phyloP scores from a whole-genome alignment of 2,329 filamentous ascomycete genomes.

The Colletotrichum cuscutae region DNA sequence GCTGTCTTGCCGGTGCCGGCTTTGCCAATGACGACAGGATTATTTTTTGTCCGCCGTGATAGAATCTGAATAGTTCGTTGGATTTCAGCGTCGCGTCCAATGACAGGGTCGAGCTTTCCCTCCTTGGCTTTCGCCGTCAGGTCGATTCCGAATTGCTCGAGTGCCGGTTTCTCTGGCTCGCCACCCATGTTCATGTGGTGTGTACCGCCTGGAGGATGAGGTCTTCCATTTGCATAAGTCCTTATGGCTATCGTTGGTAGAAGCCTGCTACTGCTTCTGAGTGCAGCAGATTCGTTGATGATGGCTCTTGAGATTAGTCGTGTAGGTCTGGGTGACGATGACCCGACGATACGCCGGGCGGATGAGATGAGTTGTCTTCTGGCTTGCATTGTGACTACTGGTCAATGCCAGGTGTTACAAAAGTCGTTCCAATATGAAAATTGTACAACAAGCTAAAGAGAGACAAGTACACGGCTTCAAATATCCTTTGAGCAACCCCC shows the following conservation, averaged over 20 bases:
- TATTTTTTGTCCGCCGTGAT: constrained; percentile 93
- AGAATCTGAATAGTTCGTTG: constrained; percentile 94
- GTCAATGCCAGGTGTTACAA: not conserved
- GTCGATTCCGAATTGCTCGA: constrained; percentile 93
- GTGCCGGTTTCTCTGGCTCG: constrained; percentile 81
- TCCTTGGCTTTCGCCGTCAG: constrained; percentile 85
- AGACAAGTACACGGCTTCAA: not conserved
- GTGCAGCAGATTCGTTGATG: constrained; percentile 7
- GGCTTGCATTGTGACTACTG: constrained; percentile 50
- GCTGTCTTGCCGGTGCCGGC: constrained; percentile 96
- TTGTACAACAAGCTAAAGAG: not conserved
- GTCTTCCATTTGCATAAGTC: constrained; percentile 75
- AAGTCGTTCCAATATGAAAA: not conserved
- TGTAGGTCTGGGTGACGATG: constrained; percentile 41
- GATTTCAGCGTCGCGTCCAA: constrained; percentile 91
- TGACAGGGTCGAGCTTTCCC: constrained; percentile 95
- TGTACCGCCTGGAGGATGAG: constrained; percentile 90
- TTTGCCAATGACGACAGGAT: constrained; percentile 91
- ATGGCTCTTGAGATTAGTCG: constrained; percentile 34
- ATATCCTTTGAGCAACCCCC: constrained; percentile 5
- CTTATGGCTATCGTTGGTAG: constrained; percentile 56
- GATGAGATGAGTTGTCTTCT: constrained; percentile 51
- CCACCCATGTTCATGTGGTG: constrained; percentile 91
- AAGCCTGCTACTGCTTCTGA: constrained; percentile 38
- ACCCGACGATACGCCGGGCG: constrained; percentile 49